Percentiles rank a stretch among this genome's conserved stretches.
phyloP scores from a whole-genome alignment of 805 yeast species.

The Wilhelminamyces savonicus region DNA sequence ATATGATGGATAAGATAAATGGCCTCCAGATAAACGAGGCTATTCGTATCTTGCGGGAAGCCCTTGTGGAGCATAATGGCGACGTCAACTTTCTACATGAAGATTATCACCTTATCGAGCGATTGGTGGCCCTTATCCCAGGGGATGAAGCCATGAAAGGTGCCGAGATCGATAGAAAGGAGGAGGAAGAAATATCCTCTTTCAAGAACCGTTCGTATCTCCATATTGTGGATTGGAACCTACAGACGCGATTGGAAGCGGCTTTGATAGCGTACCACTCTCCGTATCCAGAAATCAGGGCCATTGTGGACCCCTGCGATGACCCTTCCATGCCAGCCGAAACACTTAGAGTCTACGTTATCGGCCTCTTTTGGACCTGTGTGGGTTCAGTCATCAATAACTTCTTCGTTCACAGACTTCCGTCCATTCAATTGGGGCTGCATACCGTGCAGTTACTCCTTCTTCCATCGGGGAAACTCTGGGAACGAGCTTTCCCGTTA shows the following conservation, averaged over 20 bases:
- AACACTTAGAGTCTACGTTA: slow-evolving; percentile 50
- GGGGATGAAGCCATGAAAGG: slow-evolving; percentile 5
- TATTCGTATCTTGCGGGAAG: slow-evolving; percentile 24
- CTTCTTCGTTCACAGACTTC: slow-evolving; percentile 51
- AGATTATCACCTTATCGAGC: slow-evolving; percentile 28
- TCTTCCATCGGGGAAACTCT: slow-evolving; percentile 38
- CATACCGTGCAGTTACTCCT: slow-evolving; percentile 42
- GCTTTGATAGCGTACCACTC: slow-evolving; percentile 38
- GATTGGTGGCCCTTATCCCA: slow-evolving; percentile 15
- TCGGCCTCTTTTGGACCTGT: slow-evolving; percentile 46
- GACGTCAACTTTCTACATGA: slow-evolving; percentile 30
- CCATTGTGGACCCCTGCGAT: slow-evolving; percentile 55
- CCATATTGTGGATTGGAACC: slow-evolving; percentile 17
- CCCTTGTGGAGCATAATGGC: slow-evolving; percentile 27
- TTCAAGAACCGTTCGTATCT: slow-evolving; percentile 12
- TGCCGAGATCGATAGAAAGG: not conserved
- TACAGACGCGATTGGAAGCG: slow-evolving; percentile 36
- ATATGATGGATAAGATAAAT: slow-evolving; percentile 25
- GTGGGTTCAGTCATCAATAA: slow-evolving; percentile 51
- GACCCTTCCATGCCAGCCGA: slow-evolving; percentile 44
- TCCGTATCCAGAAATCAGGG: slow-evolving; percentile 63
- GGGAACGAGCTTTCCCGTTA: slow-evolving; percentile 27
- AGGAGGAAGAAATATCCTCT: not conserved
- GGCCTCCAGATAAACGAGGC: slow-evolving; percentile 17
- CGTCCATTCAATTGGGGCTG: slow-evolving; percentile 38